Conservation (phyloP, 176 grass and related monocot genomes). For the Coix lacrymajobi region DNA sequence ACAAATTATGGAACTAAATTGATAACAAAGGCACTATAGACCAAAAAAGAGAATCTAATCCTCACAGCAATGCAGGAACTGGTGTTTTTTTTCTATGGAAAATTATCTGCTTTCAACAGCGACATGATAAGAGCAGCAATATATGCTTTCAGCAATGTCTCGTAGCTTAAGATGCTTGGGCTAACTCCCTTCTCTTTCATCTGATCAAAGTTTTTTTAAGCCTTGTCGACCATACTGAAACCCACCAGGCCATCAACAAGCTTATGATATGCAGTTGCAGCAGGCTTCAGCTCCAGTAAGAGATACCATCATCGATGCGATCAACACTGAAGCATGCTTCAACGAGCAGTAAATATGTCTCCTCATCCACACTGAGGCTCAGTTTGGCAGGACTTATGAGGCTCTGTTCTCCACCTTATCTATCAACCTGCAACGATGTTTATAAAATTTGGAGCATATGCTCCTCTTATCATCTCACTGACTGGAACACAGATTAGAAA, state of each 20-base stretch:
- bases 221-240: conserved; percentile 44
- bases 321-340: conserved; percentile 55
- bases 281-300: conserved; percentile 67
- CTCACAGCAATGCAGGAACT: no score
- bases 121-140: no score
- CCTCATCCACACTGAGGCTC: conserved; percentile 43
- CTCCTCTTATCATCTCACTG: no score
- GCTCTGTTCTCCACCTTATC: conserved; percentile 48
- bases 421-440: not conserved
- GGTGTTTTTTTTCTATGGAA: no score
- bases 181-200: conserved; percentile 54
- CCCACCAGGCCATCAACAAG: conserved; percentile 37
- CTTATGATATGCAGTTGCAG: conserved; percentile 53
- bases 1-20: no score
- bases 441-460: no score
- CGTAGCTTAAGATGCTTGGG: conserved; percentile 52
- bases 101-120: no score
- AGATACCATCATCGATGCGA: conserved; percentile 46
- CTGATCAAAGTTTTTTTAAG: conserved; percentile 54
- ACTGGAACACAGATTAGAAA: no score
- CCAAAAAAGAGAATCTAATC: no score
- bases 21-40: no score
- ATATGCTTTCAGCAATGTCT: conserved; percentile 52
- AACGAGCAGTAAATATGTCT: conserved; percentile 60
- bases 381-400: no score